Evolutionary conservation across 1,139 yeast species (phyloP), one percentile per base, ranked within the genome.

Genomic region (Hansenula sp.): DNA sequence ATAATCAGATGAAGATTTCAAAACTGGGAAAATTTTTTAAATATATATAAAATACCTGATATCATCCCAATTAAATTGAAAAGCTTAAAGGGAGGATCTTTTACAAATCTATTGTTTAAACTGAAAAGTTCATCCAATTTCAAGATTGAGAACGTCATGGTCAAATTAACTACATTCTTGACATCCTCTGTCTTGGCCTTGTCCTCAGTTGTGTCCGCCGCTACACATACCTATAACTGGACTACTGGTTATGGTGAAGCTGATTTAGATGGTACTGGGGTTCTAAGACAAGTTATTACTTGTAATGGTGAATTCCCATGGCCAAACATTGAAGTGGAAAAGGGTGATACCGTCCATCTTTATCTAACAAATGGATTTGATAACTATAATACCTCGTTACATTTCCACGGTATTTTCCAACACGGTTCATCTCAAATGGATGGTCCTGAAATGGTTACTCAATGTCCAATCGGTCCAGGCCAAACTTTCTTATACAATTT

Each of bases 371-470:
- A 91, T 60, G 85, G 82, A 21, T 76, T 91, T 47, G 72, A 68
- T 35, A 78, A 79, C 55, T 68, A 74, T 40, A 84, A 84, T 65
- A 84, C 96, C 6, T 71, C 93, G 7, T 67, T 91, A 58, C 98
- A 91, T 66, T 88, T 87, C 79, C 98, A 91, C 68, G 98, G 98
- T 41, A 60, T 91, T 59, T 89, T 84, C 77, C 96, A 86, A 69
- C 76, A 80, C 54, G 87, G 83, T 12, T 67, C 85, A 11, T 72
- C 67, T 56, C 79, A 76, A 59, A 82, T 85, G 86, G 98, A 91
- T 63, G 98, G 98, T 41, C 94, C 96, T 8, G 87, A 85, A 57
- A 72, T 78, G 77, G 76, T 90, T 28, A 81, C 88, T 25, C 97
- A 91, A 66, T 89, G 96, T 71, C 95, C 96, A 32, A 81, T 88